Evolutionary conservation across 2,329 filamentous ascomycete genomes (phyloP), one percentile per base, ranked within the genome.

Genomic region (Trichoderma simmonsii): DNA sequence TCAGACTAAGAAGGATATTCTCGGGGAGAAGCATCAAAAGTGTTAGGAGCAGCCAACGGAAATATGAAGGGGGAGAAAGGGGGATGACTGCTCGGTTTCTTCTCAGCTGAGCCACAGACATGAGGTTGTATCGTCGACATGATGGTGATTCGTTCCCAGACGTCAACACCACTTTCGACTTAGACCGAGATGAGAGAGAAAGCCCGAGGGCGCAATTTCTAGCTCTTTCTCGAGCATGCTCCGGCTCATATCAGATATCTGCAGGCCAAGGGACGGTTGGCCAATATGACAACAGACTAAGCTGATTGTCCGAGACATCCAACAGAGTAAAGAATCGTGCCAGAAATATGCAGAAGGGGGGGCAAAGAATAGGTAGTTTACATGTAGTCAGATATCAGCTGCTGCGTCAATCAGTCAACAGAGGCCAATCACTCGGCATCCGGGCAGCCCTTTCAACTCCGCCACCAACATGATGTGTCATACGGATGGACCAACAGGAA

Each of bases 51-150:
- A 54, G 54, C 3, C 4, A 34, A 61, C n/a, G 43, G 39, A 6
- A 14, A 34, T 34, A 34, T 34, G 32, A 34, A 21, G 15, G 56
- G 36, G 30, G 39, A 28, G n/a, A 26, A 28, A 24, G n/a, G 12
- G 28, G 28, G 59, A 59, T 51, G 21, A 28, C 51, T 11, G 11
- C 28, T 64, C 30, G 32, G 59, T 39, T 21, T 51, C 48, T 57
- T 24, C 63, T 72, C 71, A 72, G 64, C 71, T 68, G 43, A 72
- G 59, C 61, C 62, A 71, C 57, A 14, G 48, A 32, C 7, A 11
- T 21, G 48, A 57, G 43, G 12, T 59, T 59, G 36, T 34, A 21
- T 32, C 24, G 61, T 14, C 15, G 61, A 43, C 26, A 36, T 24
- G 67, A 26, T 34, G 36, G 36, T 59, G 69, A 66, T 60, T 71